Base-by-base conservation (phyloP, 2,329 filamentous ascomycete genomes). In the Kalmusia sp. region DNA sequence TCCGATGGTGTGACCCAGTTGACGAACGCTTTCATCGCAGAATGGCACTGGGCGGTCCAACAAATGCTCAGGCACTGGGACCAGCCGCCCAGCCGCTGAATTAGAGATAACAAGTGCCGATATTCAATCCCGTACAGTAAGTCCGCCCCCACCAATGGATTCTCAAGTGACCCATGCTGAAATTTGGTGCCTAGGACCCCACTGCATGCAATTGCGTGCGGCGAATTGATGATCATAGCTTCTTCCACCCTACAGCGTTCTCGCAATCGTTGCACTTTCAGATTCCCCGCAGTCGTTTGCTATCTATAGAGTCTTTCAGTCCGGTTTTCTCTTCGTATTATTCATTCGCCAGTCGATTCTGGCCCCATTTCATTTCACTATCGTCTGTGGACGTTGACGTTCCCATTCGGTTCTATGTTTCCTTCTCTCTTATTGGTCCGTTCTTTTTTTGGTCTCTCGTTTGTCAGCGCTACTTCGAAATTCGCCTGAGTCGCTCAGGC, bases 21-120 rank as follows among this genome's bases (percentile, higher is more conserved):
- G 27, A 79, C 85, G 1, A 78, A 76, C 30, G 87, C 84, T 49
- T 89, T 90, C 66, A 80, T 84, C 59, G 78, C 78, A 21, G 88
- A 91, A 70, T 92, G 89, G 89, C 84, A 78, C 25, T 77, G 77
- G 58, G 89, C 87, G 1, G 74, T 91, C 22, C 76, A 81, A 30
- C 84, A 83, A 50, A 86, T 92, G 85, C 75, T 92, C 55, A 76
- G 84, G 50, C 87, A 91, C 67, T 92, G 89, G 89, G 76, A 83
- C 8, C 74, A 75, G 1, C 76, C 85, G 4, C 88, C 88, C 12
- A 57, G 49, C 38, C 58, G 56, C 28, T 65, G 34, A 60, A 19
- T 21, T 28, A 6, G 27, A 28, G 27, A 28, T 28, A 28, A n/a
- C n/a, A n/a, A n/a, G n/a, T n/a, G n/a, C n/a, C n/a, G n/a, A n/a